These are phyloP conservation scores for Ambrosiella beaveri DNA, from an alignment of 2,329 filamentous ascomycete species.

Conservation along the genomic window DNA sequence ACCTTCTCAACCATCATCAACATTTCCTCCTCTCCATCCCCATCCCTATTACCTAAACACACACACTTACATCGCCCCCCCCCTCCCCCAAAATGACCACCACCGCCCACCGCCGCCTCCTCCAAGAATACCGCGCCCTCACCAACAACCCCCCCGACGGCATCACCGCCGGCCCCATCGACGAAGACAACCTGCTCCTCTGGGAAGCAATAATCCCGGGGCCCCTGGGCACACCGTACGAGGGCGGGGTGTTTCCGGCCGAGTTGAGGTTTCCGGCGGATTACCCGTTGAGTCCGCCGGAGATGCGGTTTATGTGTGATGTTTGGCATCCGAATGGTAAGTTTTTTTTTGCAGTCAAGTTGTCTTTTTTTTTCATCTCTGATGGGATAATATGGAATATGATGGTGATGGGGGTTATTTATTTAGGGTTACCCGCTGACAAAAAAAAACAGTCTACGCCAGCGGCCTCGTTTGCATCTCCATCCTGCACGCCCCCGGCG, in stretches of 20 bases:
- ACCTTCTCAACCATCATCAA: too few species aligned
- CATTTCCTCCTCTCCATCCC: too few species aligned
- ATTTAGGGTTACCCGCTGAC: not conserved
- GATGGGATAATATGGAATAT: too few species aligned
- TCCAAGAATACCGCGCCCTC: conserved; percentile 89
- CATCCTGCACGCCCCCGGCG: conserved; percentile 90
- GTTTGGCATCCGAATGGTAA: conserved; percentile 94
- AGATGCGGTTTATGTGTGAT: conserved; percentile 87
- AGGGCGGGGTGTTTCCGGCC: conserved; percentile 87
- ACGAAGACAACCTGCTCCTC: conserved; percentile 84
- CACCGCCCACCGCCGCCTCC: conserved; percentile 61
- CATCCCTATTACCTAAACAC: not conserved
- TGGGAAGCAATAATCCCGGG: conserved; percentile 97
- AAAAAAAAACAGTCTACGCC: conserved; percentile 50
- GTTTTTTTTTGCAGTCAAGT: conserved; percentile 14
- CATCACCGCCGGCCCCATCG: conserved; percentile 84
- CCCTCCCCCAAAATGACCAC: conserved; percentile 35
- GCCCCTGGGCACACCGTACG: conserved; percentile 87
- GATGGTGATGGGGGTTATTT: not conserved
- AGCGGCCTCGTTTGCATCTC: conserved; percentile 91
- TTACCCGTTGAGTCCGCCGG: conserved; percentile 89
- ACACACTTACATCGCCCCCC: not conserved
- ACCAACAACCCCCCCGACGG: conserved; percentile 93
- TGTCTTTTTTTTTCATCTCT: not conserved
- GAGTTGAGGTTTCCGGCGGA: conserved; percentile 91